Evolutionary conservation across 202 grass and related monocot species (phyloP).

Genomic region (Panicum hallii): DNA sequence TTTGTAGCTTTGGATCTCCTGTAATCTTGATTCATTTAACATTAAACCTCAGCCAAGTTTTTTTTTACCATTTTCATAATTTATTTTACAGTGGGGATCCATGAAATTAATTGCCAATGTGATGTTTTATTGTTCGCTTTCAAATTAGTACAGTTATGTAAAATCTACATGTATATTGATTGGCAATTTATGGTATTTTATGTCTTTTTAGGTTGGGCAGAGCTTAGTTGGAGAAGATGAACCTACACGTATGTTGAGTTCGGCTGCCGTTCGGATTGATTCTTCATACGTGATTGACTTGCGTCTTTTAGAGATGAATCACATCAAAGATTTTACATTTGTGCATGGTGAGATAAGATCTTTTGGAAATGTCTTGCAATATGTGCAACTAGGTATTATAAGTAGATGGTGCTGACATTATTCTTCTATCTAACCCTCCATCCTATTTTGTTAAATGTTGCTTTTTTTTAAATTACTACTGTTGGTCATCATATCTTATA

Average conservation of each 20-base stretch:
- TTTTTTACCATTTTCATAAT: constrained; percentile 34
- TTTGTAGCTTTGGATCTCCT: constrained; percentile 1
- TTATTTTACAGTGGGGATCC: constrained; percentile 5
- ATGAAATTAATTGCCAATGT: constrained; percentile 12
- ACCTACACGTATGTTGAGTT: constrained; percentile 56
- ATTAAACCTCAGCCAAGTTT: neutral
- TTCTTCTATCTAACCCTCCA: constrained; percentile 20
- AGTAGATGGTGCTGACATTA: neutral
- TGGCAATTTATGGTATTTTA: constrained; percentile 19
- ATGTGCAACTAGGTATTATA: neutral
- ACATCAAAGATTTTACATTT: constrained; percentile 97
- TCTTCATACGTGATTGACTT: constrained; percentile 92
- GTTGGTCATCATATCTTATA: constrained; percentile 22
- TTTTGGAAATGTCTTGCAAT: constrained; percentile 5
- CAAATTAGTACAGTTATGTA: neutral
- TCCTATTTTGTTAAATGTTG: neutral
- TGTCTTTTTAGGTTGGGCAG: constrained; percentile 71
- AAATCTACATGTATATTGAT: constrained; percentile 27
- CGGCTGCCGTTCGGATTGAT: constrained; percentile 67
- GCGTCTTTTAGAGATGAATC: constrained; percentile 75
- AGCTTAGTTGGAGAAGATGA: constrained; percentile 93
- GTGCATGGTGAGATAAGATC: constrained; percentile 83
- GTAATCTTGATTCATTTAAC: constrained; percentile 18
- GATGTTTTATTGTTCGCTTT: constrained; percentile 28
- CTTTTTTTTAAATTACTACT: neutral